Percentiles rank a stretch among this genome's conserved stretches.
These are phyloP conservation scores for Crithidia thermophila DNA, from an alignment of 208 protist genomes.

Conservation along the genomic window DNA sequence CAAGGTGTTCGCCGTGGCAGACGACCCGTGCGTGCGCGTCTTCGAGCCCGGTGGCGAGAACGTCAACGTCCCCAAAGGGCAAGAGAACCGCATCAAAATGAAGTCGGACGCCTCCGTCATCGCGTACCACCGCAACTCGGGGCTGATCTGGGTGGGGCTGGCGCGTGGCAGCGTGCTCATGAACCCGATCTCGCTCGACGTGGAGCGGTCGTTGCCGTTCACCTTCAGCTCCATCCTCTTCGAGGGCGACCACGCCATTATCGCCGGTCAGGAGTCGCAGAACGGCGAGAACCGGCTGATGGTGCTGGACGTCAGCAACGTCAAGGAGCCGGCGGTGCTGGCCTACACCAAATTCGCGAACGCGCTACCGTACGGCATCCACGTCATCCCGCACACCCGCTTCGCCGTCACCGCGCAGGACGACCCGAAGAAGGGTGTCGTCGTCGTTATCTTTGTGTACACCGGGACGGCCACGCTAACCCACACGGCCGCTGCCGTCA, in stretches of 20 bases:
- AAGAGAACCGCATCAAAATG: slow-evolving; percentile 71
- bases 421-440: slow-evolving; percentile 41
- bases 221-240: slow-evolving; percentile 70
- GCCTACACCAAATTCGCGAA: slow-evolving; percentile 49
- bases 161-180: slow-evolving; percentile 58
- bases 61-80: slow-evolving; percentile 40
- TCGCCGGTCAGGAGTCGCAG: slow-evolving; percentile 51
- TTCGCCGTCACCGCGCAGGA: slow-evolving; percentile 70
- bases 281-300: slow-evolving; percentile 54
- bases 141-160: slow-evolving; percentile 74
- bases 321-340: slow-evolving; percentile 52
- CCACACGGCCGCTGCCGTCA: slow-evolving; percentile 3
- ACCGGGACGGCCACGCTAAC: slow-evolving; percentile 46
- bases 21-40: slow-evolving; percentile 79
- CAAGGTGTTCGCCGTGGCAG: slow-evolving; percentile 82
- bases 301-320: slow-evolving; percentile 72
- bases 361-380: slow-evolving; percentile 55
- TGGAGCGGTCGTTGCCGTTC: slow-evolving; percentile 40
- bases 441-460: slow-evolving; percentile 79
- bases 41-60: slow-evolving; percentile 82
- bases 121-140: slow-evolving; percentile 60
- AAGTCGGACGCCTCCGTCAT: slow-evolving; percentile 67
- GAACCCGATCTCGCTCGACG: slow-evolving; percentile 60
- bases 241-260: slow-evolving; percentile 67
- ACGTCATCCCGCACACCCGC: slow-evolving; percentile 56